Conservation (phyloP, 164 flowering plant species). For the Magnolia officinalis region DNA sequence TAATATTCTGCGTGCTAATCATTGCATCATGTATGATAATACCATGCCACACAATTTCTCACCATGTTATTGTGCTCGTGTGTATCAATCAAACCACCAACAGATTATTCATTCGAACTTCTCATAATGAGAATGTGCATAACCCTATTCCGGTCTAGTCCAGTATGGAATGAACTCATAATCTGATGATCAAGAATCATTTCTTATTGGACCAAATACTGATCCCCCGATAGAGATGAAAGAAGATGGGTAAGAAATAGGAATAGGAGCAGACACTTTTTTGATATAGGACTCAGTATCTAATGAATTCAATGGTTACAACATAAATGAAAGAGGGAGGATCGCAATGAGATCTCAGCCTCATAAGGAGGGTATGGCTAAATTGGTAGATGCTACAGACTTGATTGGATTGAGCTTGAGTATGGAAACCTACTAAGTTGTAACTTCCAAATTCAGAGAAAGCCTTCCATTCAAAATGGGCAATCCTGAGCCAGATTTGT, state of each 20-base stretch:
- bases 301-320: too few relatives aligned
- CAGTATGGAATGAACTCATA: too few relatives aligned
- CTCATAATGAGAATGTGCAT: too few relatives aligned
- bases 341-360: background rate
- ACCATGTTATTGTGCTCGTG: too few relatives aligned
- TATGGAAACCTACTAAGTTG: conserved; percentile 1
- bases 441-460: conserved; percentile 8
- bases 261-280: conserved; percentile 3
- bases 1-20: too few relatives aligned
- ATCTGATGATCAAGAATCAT: background rate
- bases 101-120: too few relatives aligned
- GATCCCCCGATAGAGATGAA: conserved; percentile 2
- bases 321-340: background rate
- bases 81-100: too few relatives aligned
- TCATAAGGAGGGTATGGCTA: conserved; percentile 3
- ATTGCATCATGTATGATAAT: too few relatives aligned
- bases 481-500: background rate
- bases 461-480: background rate
- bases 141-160: too few relatives aligned
- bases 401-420: conserved; percentile 8
- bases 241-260: background rate
- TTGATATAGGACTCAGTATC: background rate
- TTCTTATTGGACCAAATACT: background rate
- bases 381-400: conserved; percentile 4
- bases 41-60: too few relatives aligned